These are phyloP conservation scores for Globisporangium yorkense DNA, from an alignment of 352 stramenopile species.

Conservation along the genomic window DNA sequence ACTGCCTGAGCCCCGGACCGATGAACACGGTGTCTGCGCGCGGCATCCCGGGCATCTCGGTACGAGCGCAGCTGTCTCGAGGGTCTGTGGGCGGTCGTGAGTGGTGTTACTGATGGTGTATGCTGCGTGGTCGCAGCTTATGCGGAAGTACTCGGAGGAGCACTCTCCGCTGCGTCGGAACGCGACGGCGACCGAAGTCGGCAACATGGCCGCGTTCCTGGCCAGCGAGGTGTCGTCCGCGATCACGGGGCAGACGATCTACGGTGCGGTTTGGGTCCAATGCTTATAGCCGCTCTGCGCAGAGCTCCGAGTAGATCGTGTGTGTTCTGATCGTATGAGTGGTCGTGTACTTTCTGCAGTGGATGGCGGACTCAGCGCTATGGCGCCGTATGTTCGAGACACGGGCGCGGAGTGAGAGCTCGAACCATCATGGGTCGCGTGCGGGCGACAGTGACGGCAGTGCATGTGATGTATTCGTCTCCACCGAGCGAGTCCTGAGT, in stretches of 20 bases:
- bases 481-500: too few relatives aligned
- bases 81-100: not conserved
- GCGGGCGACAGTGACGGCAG: not conserved
- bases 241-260: slow-evolving; percentile 89
- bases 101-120: not conserved
- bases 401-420: not conserved
- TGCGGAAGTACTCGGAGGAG: slow-evolving; percentile 69
- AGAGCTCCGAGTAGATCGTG: too few relatives aligned
- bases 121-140: slow-evolving; percentile 38
- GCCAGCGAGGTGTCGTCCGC: slow-evolving; percentile 59
- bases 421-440: not conserved
- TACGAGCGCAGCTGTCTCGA: slow-evolving; percentile 12
- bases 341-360: slow-evolving; percentile 19
- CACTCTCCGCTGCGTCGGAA: slow-evolving; percentile 68
- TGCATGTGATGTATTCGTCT: too few relatives aligned
- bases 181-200: slow-evolving; percentile 70
- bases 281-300: too few relatives aligned
- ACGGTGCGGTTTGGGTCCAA: slow-evolving; percentile 35
- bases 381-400: slow-evolving; percentile 34
- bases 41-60: slow-evolving; percentile 86
- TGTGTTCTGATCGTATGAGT: not conserved
- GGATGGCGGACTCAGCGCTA: slow-evolving; percentile 66
- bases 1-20: slow-evolving; percentile 86
- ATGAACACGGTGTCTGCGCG: slow-evolving; percentile 89
- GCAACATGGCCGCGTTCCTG: slow-evolving; percentile 72